Conservation (phyloP, 805 yeast species). For the Pichia heedii region DNA sequence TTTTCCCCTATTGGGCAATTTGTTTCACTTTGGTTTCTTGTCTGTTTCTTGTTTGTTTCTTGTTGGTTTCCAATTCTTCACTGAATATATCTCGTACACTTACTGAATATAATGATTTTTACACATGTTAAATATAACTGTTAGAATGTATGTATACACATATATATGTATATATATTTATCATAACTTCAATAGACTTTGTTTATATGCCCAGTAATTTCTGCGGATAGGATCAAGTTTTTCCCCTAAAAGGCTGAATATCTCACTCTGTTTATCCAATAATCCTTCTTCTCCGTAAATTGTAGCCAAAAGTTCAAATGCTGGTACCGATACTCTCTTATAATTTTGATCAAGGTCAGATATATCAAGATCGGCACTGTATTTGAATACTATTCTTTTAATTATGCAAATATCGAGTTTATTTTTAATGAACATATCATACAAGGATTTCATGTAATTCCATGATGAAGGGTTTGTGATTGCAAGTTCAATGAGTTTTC, state of each 20-base stretch:
- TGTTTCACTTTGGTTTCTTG: constrained; percentile 1
- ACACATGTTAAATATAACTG: no score
- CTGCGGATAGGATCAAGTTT: constrained; percentile 25
- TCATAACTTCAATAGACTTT: background rate
- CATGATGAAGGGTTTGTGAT: constrained; percentile 83
- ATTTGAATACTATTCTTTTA: constrained; percentile 32
- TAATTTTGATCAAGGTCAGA: background rate
- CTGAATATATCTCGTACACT: no score
- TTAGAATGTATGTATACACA: no score
- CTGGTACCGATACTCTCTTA: constrained; percentile 40
- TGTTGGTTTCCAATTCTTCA: background rate
- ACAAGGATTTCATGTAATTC: constrained; percentile 50
- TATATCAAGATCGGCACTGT: constrained; percentile 23
- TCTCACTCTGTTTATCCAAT: constrained; percentile 7
- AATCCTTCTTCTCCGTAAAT: constrained; percentile 24
- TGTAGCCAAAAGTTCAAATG: constrained; percentile 50
- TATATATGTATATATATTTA: no score
- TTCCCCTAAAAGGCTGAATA: constrained; percentile 42
- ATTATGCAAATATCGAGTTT: constrained; percentile 14
- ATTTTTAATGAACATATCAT: constrained; percentile 32
- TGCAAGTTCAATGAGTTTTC: constrained; percentile 40
- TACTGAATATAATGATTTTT: no score
- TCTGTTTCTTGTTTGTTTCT: background rate
- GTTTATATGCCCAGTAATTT: constrained; percentile 24
- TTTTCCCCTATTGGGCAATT: constrained; percentile 6